Evolutionary conservation across 371 early-diverging fungal genomes (phyloP), one percentile per base, ranked within the genome.

Genomic region (Actinomortierella ambigua): DNA sequence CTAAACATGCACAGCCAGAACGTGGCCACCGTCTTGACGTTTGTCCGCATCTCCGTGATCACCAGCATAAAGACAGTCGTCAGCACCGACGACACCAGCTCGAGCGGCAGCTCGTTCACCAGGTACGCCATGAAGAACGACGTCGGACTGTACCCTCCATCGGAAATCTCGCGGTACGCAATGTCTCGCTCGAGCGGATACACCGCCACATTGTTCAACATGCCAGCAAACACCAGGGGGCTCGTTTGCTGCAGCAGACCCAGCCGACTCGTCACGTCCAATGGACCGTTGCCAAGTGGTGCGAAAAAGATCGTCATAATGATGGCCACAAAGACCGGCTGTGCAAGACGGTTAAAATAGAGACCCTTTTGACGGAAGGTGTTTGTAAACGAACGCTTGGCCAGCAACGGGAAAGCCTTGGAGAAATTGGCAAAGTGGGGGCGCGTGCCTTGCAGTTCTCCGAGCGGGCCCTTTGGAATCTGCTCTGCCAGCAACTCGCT

Each of bases 1-100:
- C 71, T 66, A 59, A 71, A 71, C 71, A 71, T 71, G 39, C 65
- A 59, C 51, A 62, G 22, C 71, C 71, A 71, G 63, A 71, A 71
- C 51, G 63, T 55, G 27, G 65, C 65, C 56, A 71, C 65, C 2
- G 71, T 71, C 59, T 59, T 6, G 6, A 49, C 59, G 1, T 65
- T 71, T 14, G 66, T 62, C 63, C 62, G 50, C 56, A 71, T 48
- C 26, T 55, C 26, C 0, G 66, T 71, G 43, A 65, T 24, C 11
- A 62, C 63, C 29, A 71, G 50, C 71, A 71, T 65, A 42, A 71
- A 71, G 8, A 71, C 51, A 14, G 66, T 65, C 49, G 62, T 66
- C 27, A 55, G 62, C 48, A 71, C 17, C 0, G 71, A 71, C 23
- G 59, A 65, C 48, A 71, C 18, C 14, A 71, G 6, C 50, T 71